phyloP scores from a whole-genome alignment of 176 grass and related monocot species.

The Eleusine coracana region DNA sequence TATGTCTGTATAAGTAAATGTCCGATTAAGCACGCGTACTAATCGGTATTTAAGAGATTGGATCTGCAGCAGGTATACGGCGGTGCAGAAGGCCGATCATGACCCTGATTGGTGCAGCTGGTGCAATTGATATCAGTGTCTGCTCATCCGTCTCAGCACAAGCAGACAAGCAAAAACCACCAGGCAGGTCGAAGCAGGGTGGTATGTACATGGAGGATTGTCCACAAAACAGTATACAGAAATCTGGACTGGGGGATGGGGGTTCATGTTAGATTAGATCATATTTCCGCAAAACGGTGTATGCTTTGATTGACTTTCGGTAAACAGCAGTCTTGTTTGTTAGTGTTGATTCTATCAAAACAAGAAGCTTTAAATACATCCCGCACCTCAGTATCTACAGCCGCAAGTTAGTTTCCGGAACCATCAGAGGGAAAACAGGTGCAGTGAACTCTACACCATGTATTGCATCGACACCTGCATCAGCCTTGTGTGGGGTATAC shows the following conservation, averaged over 20 bases:
- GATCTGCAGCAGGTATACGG: conserved; percentile 22
- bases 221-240: not conserved
- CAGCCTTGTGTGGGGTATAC: conserved; percentile 74
- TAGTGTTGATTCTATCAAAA: conserved; percentile 28
- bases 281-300: not conserved
- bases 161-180: conserved; percentile 29
- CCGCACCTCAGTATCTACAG: conserved; percentile 17
- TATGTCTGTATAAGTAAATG: not conserved
- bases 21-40: not conserved
- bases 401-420: conserved; percentile 15
- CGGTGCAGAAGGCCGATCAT: not conserved
- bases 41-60: not conserved
- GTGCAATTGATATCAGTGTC: conserved; percentile 10
- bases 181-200: not conserved
- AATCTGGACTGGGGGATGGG: not conserved
- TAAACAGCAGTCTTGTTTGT: conserved; percentile 26
- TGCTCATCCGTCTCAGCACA: conserved; percentile 25
- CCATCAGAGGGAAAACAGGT: conserved; percentile 14
- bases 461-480: conserved; percentile 98
- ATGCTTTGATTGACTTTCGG: conserved; percentile 16
- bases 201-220: not conserved
- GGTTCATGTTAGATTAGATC: not conserved
- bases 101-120: conserved; percentile 18
- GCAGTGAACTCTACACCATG: conserved; percentile 68
- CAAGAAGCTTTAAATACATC: conserved; percentile 6